phyloP scores from a whole-genome alignment of 345 rosid species.

The Linum usitatissimum region DNA sequence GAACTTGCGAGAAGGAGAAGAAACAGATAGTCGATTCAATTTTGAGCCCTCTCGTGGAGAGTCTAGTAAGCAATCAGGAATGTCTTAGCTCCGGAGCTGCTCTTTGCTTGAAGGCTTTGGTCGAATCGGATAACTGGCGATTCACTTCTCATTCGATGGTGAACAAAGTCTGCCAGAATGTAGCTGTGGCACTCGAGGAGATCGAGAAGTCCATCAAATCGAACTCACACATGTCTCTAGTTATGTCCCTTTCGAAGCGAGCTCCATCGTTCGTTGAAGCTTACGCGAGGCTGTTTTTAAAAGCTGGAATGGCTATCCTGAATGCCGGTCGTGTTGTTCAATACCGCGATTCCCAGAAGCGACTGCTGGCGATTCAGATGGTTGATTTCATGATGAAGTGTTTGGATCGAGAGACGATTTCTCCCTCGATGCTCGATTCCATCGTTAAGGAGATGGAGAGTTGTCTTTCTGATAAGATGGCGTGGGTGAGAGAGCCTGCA shows the following conservation, averaged over 20 bases:
- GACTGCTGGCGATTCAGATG: slow-evolving; percentile 83
- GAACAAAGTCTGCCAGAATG: slow-evolving; percentile 78
- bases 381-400: slow-evolving; percentile 75
- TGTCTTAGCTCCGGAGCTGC: slow-evolving; percentile 83
- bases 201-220: slow-evolving; percentile 46
- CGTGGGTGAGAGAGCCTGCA: slow-evolving; percentile 80
- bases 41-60: slow-evolving; percentile 71
- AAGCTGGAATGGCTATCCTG: slow-evolving; percentile 54
- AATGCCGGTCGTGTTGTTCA: slow-evolving; percentile 40
- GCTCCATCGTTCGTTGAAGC: slow-evolving; percentile 80
- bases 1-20: slow-evolving; percentile 60
- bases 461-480: slow-evolving; percentile 75
- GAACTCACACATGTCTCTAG: slow-evolving; percentile 61
- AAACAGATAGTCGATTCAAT: slow-evolving; percentile 62
- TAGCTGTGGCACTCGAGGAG: slow-evolving; percentile 71
- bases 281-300: slow-evolving; percentile 70
- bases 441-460: slow-evolving; percentile 73
- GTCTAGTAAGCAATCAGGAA: slow-evolving; percentile 70
- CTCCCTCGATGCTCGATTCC: slow-evolving; percentile 50
- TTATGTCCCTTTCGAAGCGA: slow-evolving; percentile 78
- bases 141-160: slow-evolving; percentile 89
- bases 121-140: slow-evolving; percentile 81
- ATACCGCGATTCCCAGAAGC: slow-evolving; percentile 60
- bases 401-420: slow-evolving; percentile 61
- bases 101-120: slow-evolving; percentile 76